Conservation (phyloP, 352 stramenopile genomes). For the Blastocystis hominis region DNA sequence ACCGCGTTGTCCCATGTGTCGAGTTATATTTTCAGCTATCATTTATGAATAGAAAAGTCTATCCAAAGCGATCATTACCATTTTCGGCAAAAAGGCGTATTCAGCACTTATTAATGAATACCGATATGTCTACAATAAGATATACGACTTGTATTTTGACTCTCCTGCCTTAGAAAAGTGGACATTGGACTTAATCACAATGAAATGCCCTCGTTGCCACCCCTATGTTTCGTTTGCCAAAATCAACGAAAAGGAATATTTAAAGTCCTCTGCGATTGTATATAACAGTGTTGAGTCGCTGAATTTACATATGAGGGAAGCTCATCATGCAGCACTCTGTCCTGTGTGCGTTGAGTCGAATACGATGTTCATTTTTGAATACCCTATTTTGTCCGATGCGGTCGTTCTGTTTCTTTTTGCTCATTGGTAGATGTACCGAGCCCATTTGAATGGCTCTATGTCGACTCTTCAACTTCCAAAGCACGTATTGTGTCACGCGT, state of each 20-base stretch:
- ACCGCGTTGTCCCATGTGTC: conserved; percentile 3
- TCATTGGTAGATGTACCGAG: neutral
- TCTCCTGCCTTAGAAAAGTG: conserved; percentile 17
- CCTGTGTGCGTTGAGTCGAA: neutral
- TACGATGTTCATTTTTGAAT: neutral
- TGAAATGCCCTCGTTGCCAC: neutral
- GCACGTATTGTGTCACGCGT: conserved; percentile 3
- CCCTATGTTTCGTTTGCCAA: neutral
- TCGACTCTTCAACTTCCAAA: neutral
- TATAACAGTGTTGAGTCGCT: neutral
- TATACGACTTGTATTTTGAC: conserved; percentile 36
- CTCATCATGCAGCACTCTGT: neutral
- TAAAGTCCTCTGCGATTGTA: neutral
- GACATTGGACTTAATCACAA: neutral
- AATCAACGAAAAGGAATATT: neutral
- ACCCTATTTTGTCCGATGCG: neutral
- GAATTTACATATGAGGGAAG: neutral
- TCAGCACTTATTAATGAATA: neutral
- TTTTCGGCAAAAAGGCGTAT: conserved; percentile 31
- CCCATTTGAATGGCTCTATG: conserved; percentile 10
- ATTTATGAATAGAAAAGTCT: neutral
- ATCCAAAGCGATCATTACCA: neutral
- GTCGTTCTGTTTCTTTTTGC: neutral
- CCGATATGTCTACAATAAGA: conserved; percentile 11
- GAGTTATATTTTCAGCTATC: neutral